Conservation (phyloP, 768 basidiomycete genomes). For the Collybia sordida region DNA sequence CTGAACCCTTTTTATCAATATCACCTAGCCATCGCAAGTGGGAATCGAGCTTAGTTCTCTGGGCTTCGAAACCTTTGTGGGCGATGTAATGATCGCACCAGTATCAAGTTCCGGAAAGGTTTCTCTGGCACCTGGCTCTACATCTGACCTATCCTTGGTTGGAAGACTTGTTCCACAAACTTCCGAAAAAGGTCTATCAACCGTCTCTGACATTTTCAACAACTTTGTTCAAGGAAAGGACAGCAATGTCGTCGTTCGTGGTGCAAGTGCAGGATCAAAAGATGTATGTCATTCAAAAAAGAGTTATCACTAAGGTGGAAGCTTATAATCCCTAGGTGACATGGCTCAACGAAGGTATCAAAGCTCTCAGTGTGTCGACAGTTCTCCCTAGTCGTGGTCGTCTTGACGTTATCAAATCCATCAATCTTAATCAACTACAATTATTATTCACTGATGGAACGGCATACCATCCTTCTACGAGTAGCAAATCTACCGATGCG, state of each 20-base stretch:
- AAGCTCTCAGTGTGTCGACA: slow-evolving; percentile 56
- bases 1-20: neutral
- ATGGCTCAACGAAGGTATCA: slow-evolving; percentile 74
- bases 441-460: slow-evolving; percentile 58
- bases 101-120: slow-evolving; percentile 50
- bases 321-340: slow-evolving; percentile 42
- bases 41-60: slow-evolving; percentile 64
- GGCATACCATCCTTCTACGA: slow-evolving; percentile 56
- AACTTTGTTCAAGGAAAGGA: slow-evolving; percentile 68
- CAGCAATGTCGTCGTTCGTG: slow-evolving; percentile 57
- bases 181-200: slow-evolving; percentile 48
- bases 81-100: slow-evolving; percentile 56
- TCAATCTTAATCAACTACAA: slow-evolving; percentile 56
- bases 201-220: slow-evolving; percentile 68
- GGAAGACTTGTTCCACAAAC: slow-evolving; percentile 68
- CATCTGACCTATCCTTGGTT: slow-evolving; percentile 49
- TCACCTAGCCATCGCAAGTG: slow-evolving; percentile 65
- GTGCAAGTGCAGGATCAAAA: slow-evolving; percentile 55
- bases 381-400: slow-evolving; percentile 63
- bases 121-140: slow-evolving; percentile 53
- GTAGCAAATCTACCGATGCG: slow-evolving; percentile 59
- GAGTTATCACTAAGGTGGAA: slow-evolving; percentile 1
- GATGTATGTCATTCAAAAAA: slow-evolving; percentile 37
- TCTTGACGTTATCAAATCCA: slow-evolving; percentile 62
- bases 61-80: slow-evolving; percentile 58